Conservation (phyloP, 164 flowering plant genomes). For the Vitis amurensis region DNA sequence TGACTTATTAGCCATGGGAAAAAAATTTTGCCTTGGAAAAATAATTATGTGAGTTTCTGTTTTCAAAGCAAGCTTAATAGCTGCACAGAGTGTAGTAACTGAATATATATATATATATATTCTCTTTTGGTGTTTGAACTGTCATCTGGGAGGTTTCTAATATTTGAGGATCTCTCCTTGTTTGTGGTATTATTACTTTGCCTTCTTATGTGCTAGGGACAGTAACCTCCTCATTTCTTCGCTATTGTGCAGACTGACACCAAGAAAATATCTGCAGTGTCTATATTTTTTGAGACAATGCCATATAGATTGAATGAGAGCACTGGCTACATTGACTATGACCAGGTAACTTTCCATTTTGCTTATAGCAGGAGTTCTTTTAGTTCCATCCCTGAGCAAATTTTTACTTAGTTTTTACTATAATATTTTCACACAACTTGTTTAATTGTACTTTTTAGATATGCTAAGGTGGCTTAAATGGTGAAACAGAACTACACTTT, state of each 20-base stretch:
- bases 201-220: neutral
- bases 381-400: too few relatives aligned
- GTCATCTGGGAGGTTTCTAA: neutral
- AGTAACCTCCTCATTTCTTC: constrained; percentile 3
- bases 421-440: neutral
- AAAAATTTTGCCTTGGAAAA: too few relatives aligned
- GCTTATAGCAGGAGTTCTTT: too few relatives aligned
- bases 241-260: constrained; percentile 67
- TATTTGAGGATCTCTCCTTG: neutral
- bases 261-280: constrained; percentile 81
- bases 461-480: too few relatives aligned
- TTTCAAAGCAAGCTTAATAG: too few relatives aligned
- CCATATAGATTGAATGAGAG: constrained; percentile 78
- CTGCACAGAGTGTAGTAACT: too few relatives aligned
- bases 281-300: constrained; percentile 85
- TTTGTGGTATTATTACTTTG: neutral
- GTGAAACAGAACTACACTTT: too few relatives aligned
- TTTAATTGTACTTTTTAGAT: too few relatives aligned
- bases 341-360: constrained; percentile 42
- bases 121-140: neutral
- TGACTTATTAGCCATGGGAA: too few relatives aligned
- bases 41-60: too few relatives aligned
- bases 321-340: constrained; percentile 78
- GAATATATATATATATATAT: too few relatives aligned
- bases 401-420: neutral